phyloP scores from a whole-genome alignment of 2,329 filamentous ascomycete genomes.

The Hypomyces rosellus region DNA sequence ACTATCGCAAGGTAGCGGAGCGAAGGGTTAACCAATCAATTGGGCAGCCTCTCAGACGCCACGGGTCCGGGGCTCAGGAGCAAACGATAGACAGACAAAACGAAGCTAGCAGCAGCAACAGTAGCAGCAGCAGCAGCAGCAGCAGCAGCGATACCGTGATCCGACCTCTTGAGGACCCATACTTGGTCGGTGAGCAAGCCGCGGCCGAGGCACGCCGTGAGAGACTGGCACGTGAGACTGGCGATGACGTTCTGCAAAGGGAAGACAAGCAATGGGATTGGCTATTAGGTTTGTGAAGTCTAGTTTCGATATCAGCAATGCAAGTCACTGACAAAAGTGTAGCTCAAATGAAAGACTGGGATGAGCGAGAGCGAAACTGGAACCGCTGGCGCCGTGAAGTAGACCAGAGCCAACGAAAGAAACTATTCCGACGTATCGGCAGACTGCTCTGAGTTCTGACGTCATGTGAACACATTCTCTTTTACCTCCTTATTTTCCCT shows the following conservation, averaged over 20 bases:
- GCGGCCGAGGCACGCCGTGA: conserved; percentile 51
- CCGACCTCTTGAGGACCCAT: conserved; percentile 59
- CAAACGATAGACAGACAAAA: conserved; percentile 4
- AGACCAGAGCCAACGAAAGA: conserved; percentile 30
- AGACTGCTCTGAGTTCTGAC: conserved; percentile 15
- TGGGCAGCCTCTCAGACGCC: conserved; percentile 20
- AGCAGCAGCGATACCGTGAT: conserved; percentile 14
- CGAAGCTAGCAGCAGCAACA: conserved; percentile 5
- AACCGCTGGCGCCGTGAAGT: conserved; percentile 34
- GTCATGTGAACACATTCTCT: neutral
- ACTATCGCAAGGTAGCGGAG: conserved; percentile 58
- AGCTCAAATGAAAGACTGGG: conserved; percentile 47
- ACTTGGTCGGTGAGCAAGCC: conserved; percentile 60
- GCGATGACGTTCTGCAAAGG: conserved; percentile 46
- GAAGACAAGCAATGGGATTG: conserved; percentile 57
- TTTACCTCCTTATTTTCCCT: neutral
- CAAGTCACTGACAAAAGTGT: conserved; percentile 10
- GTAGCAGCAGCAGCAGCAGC: neutral
- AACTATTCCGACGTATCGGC: conserved; percentile 35
- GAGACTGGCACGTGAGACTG: conserved; percentile 50
- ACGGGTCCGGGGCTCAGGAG: conserved; percentile 6
- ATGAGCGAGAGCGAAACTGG: conserved; percentile 46
- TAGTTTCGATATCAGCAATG: neutral
- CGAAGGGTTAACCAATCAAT: conserved; percentile 44
- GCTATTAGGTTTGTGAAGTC: conserved; percentile 46